These are phyloP conservation scores for Kingdonia uniflora DNA, from an alignment of 164 flowering plant genomes.

Conservation along the genomic window DNA sequence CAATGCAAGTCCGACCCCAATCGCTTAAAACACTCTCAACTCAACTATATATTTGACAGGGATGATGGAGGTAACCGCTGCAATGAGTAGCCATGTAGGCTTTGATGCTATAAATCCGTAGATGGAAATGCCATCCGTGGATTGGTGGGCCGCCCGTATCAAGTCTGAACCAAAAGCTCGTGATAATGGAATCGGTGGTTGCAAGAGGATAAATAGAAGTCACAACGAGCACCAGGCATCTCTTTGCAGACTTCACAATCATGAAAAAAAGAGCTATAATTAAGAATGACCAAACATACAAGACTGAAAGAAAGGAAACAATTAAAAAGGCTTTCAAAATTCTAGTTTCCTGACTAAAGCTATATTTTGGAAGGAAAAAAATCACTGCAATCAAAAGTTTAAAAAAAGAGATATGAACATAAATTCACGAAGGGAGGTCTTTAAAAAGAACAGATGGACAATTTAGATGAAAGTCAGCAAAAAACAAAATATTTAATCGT, in stretches of 20 bases:
- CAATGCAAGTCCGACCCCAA: conserved; percentile 77
- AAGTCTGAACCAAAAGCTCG: conserved; percentile 78
- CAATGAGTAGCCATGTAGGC: conserved; percentile 94
- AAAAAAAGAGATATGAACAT: too few relatives aligned
- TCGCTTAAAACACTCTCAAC: conserved; percentile 63
- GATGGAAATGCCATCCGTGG: conserved; percentile 87
- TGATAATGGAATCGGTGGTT: conserved; percentile 81
- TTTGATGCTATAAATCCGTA: conserved; percentile 74
- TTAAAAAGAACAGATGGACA: too few relatives aligned
- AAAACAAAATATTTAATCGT: too few relatives aligned
- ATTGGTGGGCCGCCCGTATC: conserved; percentile 69
- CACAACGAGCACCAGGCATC: conserved; percentile 74
- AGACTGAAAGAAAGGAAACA: too few relatives aligned
- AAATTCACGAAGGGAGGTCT: too few relatives aligned
- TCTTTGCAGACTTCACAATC: conserved; percentile 76
- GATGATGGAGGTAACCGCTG: conserved; percentile 67
- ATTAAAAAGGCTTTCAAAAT: too few relatives aligned
- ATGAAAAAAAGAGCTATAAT: neutral
- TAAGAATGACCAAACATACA: too few relatives aligned
- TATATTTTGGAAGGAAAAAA: too few relatives aligned
- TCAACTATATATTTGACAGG: conserved; percentile 89
- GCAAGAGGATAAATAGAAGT: conserved; percentile 66
- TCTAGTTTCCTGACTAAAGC: too few relatives aligned
- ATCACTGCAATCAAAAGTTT: too few relatives aligned
- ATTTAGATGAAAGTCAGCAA: too few relatives aligned